These are phyloP conservation scores for Coemansia sp. DNA, from an alignment of 192 early-diverging fungal genomes.

Conservation along the genomic window DNA sequence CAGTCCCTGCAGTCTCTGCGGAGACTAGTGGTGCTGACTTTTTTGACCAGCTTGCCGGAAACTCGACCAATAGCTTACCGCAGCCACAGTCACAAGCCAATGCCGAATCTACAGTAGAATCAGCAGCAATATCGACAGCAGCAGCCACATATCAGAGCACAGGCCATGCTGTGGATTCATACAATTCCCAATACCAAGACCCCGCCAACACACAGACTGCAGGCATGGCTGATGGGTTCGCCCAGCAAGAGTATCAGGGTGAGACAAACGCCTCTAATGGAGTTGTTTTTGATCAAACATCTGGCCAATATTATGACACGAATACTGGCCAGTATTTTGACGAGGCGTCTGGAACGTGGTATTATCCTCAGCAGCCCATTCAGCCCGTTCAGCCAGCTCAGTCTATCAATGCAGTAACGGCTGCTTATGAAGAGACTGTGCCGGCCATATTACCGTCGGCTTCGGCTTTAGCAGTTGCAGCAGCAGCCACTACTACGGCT, in stretches of 20 bases:
- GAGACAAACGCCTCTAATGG: slow-evolving; percentile 7
- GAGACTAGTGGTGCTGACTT: slow-evolving; percentile 10
- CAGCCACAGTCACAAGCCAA: not conserved
- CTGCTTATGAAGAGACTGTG: too few species aligned
- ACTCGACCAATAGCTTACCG: too few species aligned
- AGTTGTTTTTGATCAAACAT: slow-evolving; percentile 28
- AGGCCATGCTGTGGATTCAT: too few species aligned
- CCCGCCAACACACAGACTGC: too few species aligned
- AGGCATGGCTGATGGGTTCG: too few species aligned
- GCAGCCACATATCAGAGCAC: not conserved
- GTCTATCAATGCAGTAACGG: too few species aligned
- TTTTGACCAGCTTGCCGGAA: slow-evolving; percentile 27
- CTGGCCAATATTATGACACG: slow-evolving; percentile 45
- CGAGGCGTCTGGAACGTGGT: slow-evolving; percentile 33
- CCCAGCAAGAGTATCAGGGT: too few species aligned
- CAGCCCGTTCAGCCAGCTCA: not conserved
- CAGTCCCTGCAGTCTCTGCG: not conserved
- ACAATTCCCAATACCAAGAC: too few species aligned
- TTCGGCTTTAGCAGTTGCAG: too few species aligned
- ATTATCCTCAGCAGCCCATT: slow-evolving; percentile 25
- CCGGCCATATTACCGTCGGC: too few species aligned
- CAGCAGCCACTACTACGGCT: too few species aligned
- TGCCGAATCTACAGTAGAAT: not conserved
- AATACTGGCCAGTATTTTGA: slow-evolving; percentile 48
- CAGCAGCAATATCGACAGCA: not conserved